These are phyloP conservation scores for Globisporangium recalcitrans DNA, from an alignment of 352 stramenopile species.

Conservation along the genomic window DNA sequence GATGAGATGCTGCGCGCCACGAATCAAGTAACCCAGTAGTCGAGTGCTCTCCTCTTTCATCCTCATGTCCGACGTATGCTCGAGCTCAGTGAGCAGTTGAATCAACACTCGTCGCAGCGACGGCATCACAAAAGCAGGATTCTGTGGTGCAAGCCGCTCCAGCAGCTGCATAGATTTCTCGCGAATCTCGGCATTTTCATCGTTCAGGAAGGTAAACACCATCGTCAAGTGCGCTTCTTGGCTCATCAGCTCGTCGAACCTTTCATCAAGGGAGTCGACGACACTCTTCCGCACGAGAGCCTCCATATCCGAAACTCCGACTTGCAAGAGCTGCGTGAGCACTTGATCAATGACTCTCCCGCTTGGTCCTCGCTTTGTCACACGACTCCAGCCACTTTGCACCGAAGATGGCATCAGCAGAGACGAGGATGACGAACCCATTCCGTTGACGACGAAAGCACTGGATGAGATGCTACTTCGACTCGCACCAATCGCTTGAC, in stretches of 20 bases:
- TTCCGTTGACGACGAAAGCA: conserved; percentile 5
- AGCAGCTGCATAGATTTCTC: conserved; percentile 91
- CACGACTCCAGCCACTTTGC: conserved; percentile 39
- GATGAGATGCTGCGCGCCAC: conserved; percentile 82
- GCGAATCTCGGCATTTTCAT: conserved; percentile 87
- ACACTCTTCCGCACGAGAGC: conserved; percentile 89
- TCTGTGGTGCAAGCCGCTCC: conserved; percentile 90
- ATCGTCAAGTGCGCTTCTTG: conserved; percentile 90
- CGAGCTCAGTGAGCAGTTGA: conserved; percentile 93
- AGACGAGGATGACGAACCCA: conserved; percentile 5
- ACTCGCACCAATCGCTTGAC: conserved; percentile 19
- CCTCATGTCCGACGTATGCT: conserved; percentile 85
- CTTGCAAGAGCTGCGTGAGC: conserved; percentile 87
- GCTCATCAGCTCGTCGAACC: conserved; percentile 93
- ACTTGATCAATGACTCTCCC: conserved; percentile 92
- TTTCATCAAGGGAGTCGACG: conserved; percentile 88
- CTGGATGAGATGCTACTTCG: conserved; percentile 16
- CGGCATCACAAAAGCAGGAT: conserved; percentile 95
- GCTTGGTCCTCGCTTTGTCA: conserved; percentile 80
- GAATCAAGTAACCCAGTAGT: conserved; percentile 81
- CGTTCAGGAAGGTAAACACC: conserved; percentile 95
- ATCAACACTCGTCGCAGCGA: conserved; percentile 92
- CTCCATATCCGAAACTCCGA: conserved; percentile 92
- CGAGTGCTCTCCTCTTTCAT: conserved; percentile 88
- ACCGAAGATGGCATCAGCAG: conserved; percentile 5